These are phyloP conservation scores for Sphenostylis stenocarpa DNA, from an alignment of 306 rosid genomes.

Conservation along the genomic window DNA sequence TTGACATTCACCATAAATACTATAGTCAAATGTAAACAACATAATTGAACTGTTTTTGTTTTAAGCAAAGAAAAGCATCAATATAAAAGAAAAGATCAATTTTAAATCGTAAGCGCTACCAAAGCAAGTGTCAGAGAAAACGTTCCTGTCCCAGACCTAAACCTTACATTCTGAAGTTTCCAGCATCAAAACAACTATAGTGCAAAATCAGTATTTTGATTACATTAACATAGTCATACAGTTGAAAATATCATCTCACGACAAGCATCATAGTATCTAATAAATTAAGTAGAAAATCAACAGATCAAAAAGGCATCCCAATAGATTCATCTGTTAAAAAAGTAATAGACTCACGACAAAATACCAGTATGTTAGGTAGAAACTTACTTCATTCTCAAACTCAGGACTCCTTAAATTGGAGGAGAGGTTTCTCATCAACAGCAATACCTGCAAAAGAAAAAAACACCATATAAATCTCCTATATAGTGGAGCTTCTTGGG, in stretches of 20 bases:
- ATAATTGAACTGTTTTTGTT: background rate
- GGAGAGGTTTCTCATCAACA: conserved; percentile 60
- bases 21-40: background rate
- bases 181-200: background rate
- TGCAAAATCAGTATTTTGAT: background rate
- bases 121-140: background rate
- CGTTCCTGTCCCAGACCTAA: background rate
- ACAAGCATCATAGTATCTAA: background rate
- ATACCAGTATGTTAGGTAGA: background rate
- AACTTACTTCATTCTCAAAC: conserved; percentile 63
- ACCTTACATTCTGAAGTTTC: background rate
- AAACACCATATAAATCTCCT: background rate
- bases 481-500: no score
- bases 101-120: background rate
- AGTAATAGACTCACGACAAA: background rate
- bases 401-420: conserved; percentile 46
- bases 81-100: background rate
- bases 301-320: conserved; percentile 2
- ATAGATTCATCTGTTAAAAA: background rate
- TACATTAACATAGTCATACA: background rate
- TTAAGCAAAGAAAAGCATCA: background rate
- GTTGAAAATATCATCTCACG: background rate
- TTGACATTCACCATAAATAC: background rate
- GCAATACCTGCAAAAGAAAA: conserved; percentile 46
- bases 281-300: background rate